phyloP scores from a whole-genome alignment of 2,329 filamentous ascomycete species.

The Botrytis fabae region DNA sequence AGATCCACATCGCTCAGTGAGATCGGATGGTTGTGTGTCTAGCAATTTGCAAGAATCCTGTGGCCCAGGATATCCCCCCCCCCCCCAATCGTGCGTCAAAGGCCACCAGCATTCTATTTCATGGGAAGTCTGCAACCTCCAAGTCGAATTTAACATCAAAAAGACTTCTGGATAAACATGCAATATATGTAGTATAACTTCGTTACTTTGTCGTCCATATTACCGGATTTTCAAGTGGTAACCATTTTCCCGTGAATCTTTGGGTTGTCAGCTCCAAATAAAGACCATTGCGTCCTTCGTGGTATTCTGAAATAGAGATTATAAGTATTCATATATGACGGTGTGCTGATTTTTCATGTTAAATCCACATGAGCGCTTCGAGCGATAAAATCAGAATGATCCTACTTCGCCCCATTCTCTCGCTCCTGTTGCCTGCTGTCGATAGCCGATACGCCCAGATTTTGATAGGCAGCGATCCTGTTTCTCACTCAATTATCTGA shows the following conservation, averaged over 20 bases:
- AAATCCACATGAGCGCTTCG: background rate
- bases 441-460: background rate
- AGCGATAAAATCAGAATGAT: background rate
- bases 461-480: background rate
- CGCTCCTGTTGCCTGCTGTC: background rate
- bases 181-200: background rate
- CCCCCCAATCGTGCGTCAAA: background rate
- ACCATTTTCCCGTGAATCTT: background rate
- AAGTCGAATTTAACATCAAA: background rate
- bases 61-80: too few species aligned
- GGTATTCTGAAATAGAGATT: background rate
- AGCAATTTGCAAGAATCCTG: background rate
- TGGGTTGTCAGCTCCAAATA: background rate
- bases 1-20: too few species aligned
- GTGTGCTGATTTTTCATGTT: background rate
- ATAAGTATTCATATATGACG: background rate
- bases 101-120: background rate
- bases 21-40: background rate
- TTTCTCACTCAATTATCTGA: background rate
- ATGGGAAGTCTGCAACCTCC: background rate
- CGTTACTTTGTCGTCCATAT: background rate
- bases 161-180: background rate
- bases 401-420: background rate
- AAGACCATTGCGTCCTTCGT: background rate
- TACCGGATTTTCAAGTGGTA: too few species aligned